A percentile compares a stretch with the other conserved stretches of the same genome.
Conservation (phyloP, 495 filamentous ascomycete genomes). For the Tricharina praecox region DNA sequence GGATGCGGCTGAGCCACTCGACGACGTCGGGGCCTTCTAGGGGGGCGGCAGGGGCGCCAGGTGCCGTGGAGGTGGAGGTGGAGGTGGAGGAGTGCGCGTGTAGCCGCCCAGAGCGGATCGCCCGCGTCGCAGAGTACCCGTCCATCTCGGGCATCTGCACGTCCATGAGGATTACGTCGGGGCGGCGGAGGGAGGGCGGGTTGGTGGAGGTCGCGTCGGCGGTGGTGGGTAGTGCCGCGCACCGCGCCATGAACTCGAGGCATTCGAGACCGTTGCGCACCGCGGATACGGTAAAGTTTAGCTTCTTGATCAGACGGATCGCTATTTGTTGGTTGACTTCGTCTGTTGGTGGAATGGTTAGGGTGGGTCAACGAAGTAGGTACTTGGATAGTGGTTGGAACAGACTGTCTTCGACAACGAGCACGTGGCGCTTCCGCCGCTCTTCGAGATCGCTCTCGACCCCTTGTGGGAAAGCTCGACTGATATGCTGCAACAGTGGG, state of each 20-base stretch:
- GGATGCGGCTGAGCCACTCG: conserved; percentile 29
- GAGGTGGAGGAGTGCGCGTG: too few relatives aligned
- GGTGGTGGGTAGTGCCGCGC: conserved; percentile 6
- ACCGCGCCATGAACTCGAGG: conserved; percentile 43
- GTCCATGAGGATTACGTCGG: conserved; percentile 72
- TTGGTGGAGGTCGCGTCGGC: conserved; percentile 24
- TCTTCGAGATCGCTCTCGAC: conserved; percentile 29
- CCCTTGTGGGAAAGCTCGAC: conserved; percentile 26
- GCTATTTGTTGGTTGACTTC: conserved; percentile 65
- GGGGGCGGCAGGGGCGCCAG: neutral
- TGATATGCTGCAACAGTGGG: conserved; percentile 16
- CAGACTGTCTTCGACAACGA: conserved; percentile 66
- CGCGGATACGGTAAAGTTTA: conserved; percentile 40
- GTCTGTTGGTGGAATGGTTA: conserved; percentile 6
- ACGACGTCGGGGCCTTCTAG: neutral
- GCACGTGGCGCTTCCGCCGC: conserved; percentile 39
- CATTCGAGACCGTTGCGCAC: conserved; percentile 56
- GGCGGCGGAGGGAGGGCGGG: conserved; percentile 34
- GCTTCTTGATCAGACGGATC: conserved; percentile 52
- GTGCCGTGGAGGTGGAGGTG: too few relatives aligned
- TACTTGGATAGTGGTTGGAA: neutral
- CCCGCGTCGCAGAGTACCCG: conserved; percentile 59
- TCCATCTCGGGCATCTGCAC: conserved; percentile 73
- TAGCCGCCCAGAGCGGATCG: conserved; percentile 35
- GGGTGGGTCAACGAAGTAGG: neutral